Evolutionary conservation across 73 alveolate genomes (phyloP).

Genomic region (Blepharisma stoltei): DNA sequence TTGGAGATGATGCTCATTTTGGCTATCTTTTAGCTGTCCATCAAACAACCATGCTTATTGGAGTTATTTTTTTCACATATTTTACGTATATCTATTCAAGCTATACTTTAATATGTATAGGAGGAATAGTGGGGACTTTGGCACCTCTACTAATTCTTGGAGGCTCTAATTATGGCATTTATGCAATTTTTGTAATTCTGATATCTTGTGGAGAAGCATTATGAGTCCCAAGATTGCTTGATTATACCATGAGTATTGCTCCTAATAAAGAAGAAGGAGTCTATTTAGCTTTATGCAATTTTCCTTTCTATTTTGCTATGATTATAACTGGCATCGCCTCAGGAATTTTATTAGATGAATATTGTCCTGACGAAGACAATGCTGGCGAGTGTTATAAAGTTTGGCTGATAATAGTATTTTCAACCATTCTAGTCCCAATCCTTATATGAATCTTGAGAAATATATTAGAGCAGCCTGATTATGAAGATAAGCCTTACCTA

Average conservation of each 20-base stretch:
- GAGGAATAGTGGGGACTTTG: background rate
- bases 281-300: background rate
- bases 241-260: background rate
- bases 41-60: background rate
- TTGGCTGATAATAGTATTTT: background rate
- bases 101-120: background rate
- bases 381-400: background rate
- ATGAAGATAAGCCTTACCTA: background rate
- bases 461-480: background rate
- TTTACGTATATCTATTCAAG: background rate
- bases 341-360: conserved; percentile 4
- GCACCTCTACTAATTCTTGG: background rate
- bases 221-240: conserved; percentile 14
- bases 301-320: background rate
- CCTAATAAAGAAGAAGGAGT: conserved; percentile 23
- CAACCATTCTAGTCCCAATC: background rate
- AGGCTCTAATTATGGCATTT: background rate
- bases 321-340: conserved; percentile 10
- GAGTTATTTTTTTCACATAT: background rate
- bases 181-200: background rate
- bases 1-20: conserved; percentile 27
- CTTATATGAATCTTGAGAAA: background rate
- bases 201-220: conserved; percentile 25
- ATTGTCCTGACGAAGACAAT: conserved; percentile 15
- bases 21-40: conserved; percentile 8